Percentiles rank a stretch among this genome's conserved stretches.
These are phyloP conservation scores for Podila epigama DNA, from an alignment of 192 early-diverging fungal species.

Conservation along the genomic window DNA sequence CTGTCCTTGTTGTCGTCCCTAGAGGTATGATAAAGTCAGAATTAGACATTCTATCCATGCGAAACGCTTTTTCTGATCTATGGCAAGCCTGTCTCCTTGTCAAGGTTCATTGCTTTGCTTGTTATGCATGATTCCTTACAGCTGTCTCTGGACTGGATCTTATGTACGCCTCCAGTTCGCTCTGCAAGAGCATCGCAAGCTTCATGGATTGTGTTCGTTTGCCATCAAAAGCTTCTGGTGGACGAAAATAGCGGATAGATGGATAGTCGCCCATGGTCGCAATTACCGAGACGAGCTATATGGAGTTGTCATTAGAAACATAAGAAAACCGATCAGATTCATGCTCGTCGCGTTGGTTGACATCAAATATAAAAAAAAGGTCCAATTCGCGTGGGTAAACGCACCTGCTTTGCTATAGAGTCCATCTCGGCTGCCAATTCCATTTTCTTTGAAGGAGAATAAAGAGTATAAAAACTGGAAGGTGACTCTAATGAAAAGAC, in stretches of 20 bases:
- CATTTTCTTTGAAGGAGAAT: conserved; percentile 59
- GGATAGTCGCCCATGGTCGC: conserved; percentile 91
- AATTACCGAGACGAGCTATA: conserved; percentile 85
- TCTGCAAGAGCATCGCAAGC: conserved; percentile 82
- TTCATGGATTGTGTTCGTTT: conserved; percentile 73
- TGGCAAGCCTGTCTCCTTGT: no score
- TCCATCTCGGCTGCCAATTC: conserved; percentile 55
- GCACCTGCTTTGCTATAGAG: conserved; percentile 63
- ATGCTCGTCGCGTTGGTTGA: no score
- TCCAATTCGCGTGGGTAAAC: no score
- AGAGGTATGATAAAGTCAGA: not conserved
- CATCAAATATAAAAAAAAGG: no score
- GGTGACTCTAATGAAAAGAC: conserved; percentile 78
- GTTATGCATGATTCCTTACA: no score
- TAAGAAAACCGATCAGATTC: not conserved
- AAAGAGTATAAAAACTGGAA: conserved; percentile 68
- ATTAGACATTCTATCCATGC: not conserved
- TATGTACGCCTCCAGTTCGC: conserved; percentile 84
- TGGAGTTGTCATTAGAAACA: not conserved
- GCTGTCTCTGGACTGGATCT: conserved; percentile 71
- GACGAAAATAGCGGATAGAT: conserved; percentile 89
- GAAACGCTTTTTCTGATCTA: no score
- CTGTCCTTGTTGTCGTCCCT: conserved; percentile 61
- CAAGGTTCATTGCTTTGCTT: no score
- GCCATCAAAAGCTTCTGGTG: conserved; percentile 73